A percentile compares a stretch with the other conserved stretches of the same genome.
Evolutionary conservation across 768 basidiomycete genomes (phyloP).

Genomic region (Tephrocybe sp.): DNA sequence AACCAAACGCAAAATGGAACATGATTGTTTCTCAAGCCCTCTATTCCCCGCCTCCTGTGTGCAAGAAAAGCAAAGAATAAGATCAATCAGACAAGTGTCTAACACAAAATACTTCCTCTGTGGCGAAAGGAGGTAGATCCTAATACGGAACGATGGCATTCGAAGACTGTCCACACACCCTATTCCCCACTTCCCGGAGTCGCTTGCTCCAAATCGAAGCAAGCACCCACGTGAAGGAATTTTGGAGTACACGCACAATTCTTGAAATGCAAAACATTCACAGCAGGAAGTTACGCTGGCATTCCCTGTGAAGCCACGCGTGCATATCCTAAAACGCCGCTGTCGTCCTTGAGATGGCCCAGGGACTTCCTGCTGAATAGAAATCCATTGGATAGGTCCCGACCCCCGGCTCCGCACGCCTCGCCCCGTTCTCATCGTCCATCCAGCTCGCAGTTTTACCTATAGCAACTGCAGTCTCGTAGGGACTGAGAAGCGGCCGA

Average conservation of each 20-base stretch:
- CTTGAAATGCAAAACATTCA: not conserved
- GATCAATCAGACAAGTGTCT: not conserved
- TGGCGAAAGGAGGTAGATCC: conserved; percentile 5
- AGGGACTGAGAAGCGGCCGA: conserved; percentile 84
- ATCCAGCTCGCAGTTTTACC: conserved; percentile 70
- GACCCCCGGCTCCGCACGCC: conserved; percentile 24
- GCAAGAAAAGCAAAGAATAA: not conserved
- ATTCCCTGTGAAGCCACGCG: not conserved
- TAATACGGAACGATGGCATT: not conserved
- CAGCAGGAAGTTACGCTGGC: no score
- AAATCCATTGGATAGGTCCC: conserved; percentile 95
- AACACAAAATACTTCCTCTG: not conserved
- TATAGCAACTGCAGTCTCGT: conserved; percentile 87
- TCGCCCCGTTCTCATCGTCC: conserved; percentile 26
- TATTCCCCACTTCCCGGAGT: not conserved
- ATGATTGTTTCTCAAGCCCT: not conserved
- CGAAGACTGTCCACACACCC: not conserved
- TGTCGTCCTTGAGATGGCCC: conserved; percentile 65
- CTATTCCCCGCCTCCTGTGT: not conserved
- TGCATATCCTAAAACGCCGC: conserved; percentile 37
- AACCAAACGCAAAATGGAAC: not conserved
- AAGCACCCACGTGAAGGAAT: no score
- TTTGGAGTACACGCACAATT: no score
- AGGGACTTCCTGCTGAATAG: conserved; percentile 77
- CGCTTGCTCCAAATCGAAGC: not conserved